Conservation (phyloP, 768 basidiomycete genomes). For the Mycena sanguinolenta region DNA sequence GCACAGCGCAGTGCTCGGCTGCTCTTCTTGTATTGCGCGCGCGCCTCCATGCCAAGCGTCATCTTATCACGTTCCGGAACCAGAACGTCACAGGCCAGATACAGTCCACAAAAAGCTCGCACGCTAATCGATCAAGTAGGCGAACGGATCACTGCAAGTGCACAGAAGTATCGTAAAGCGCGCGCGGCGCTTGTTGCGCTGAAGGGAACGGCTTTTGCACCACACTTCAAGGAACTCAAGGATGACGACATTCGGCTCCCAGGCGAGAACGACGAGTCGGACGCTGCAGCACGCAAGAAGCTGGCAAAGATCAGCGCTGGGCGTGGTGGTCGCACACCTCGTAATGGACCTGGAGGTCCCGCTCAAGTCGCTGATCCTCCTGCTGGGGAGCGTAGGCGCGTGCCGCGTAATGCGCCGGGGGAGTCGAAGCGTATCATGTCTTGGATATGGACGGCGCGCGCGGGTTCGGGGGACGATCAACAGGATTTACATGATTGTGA, state of each 20-base stretch:
- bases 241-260: slow-evolving; percentile 5
- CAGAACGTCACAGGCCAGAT: slow-evolving; percentile 22
- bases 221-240: background rate
- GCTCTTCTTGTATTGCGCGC: slow-evolving; percentile 7
- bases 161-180: background rate
- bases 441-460: slow-evolving; percentile 24
- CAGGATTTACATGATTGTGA: background rate
- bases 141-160: slow-evolving; percentile 9
- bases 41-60: slow-evolving; percentile 22
- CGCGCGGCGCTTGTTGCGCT: background rate
- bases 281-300: slow-evolving; percentile 14
- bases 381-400: too few relatives aligned
- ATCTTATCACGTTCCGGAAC: slow-evolving; percentile 25
- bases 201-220: background rate
- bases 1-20: slow-evolving; percentile 14
- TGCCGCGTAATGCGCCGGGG: too few relatives aligned
- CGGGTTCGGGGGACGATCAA: background rate
- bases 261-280: slow-evolving; percentile 20
- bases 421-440: slow-evolving; percentile 5
- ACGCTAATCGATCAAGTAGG: slow-evolving; percentile 22
- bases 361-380: too few relatives aligned
- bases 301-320: slow-evolving; percentile 11
- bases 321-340: slow-evolving; percentile 9
- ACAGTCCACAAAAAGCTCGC: background rate
- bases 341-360: slow-evolving; percentile 10